Conservation (phyloP, 176 grass and related monocot genomes). For the Cenchrus fungigraminus region DNA sequence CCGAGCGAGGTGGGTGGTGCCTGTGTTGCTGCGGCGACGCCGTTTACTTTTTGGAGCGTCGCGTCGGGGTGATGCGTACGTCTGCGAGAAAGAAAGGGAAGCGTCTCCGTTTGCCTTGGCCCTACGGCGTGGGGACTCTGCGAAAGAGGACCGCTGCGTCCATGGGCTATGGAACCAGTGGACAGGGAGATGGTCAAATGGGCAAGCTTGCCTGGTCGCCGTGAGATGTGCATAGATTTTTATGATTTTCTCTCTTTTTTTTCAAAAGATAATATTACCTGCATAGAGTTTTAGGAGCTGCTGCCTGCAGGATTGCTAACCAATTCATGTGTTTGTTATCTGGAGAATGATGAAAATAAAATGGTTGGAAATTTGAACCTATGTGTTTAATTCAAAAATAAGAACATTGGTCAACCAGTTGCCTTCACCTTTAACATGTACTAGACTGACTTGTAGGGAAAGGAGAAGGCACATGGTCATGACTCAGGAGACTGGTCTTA, state of each 20-base stretch:
- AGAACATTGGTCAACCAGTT: no score
- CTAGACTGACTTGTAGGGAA: not conserved
- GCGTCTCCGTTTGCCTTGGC: slow-evolving; percentile 35
- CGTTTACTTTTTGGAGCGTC: slow-evolving; percentile 53
- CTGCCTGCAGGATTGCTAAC: not conserved
- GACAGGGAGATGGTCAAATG: slow-evolving; percentile 21
- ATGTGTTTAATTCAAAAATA: no score
- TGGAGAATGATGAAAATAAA: no score
- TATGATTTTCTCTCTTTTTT: not conserved
- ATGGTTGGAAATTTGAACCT: no score
- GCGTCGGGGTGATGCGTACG: slow-evolving; percentile 44
- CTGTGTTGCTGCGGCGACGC: not conserved
- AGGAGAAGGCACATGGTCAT: not conserved
- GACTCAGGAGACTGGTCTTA: not conserved
- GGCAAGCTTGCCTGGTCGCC: not conserved
- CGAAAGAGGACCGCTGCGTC: slow-evolving; percentile 33
- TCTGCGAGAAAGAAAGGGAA: not conserved
- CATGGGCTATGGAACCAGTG: not conserved
- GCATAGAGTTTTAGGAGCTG: not conserved
- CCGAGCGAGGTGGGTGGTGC: slow-evolving; percentile 15
- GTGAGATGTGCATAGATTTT: not conserved
- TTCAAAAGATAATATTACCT: not conserved
- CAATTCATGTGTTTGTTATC: not conserved
- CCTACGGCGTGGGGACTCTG: slow-evolving; percentile 38
- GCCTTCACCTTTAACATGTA: not conserved